These are phyloP conservation scores for Takakia lepidozioides DNA, from an alignment of 225 moss, liverwort and hornwort species.

Conservation along the genomic window DNA sequence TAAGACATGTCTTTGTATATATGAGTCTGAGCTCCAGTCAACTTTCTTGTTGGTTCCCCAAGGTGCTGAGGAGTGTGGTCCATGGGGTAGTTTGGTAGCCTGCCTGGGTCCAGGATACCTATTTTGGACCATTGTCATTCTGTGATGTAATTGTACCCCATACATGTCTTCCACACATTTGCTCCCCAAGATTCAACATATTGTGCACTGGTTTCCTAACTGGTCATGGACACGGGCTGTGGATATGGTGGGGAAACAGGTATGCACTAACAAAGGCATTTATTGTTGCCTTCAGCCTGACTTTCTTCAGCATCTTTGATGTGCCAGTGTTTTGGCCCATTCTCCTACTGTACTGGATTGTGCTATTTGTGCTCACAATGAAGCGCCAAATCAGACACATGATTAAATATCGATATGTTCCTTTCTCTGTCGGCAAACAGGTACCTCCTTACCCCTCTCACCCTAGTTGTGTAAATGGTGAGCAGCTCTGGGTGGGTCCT, in stretches of 20 bases:
- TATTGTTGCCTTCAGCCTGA: conserved; percentile 84
- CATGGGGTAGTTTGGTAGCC: too few relatives aligned
- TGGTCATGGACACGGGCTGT: too few relatives aligned
- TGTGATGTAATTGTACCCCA: not conserved
- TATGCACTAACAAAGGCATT: conserved; percentile 97
- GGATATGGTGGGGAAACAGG: too few relatives aligned
- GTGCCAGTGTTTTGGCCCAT: conserved; percentile 99
- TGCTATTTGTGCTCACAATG: conserved; percentile 95
- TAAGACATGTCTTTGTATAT: too few relatives aligned
- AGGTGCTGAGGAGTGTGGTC: too few relatives aligned
- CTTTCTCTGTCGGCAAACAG: conserved; percentile 98
- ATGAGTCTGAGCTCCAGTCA: too few relatives aligned
- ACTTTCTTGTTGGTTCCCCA: too few relatives aligned
- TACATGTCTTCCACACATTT: not conserved
- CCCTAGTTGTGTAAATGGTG: too few relatives aligned
- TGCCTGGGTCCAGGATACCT: too few relatives aligned
- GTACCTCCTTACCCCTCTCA: conserved; percentile 18
- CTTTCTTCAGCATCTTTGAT: conserved; percentile 98
- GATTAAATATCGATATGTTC: conserved; percentile 98
- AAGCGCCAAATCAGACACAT: conserved; percentile 99
- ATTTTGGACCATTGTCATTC: not conserved
- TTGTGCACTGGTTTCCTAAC: conserved; percentile 1
- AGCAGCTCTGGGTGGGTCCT: too few relatives aligned
- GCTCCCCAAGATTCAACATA: not conserved
- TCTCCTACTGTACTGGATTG: conserved; percentile 94